Evolutionary conservation across 352 stramenopile genomes (phyloP).

Genomic region (Phytopythium cucurbitacearum): DNA sequence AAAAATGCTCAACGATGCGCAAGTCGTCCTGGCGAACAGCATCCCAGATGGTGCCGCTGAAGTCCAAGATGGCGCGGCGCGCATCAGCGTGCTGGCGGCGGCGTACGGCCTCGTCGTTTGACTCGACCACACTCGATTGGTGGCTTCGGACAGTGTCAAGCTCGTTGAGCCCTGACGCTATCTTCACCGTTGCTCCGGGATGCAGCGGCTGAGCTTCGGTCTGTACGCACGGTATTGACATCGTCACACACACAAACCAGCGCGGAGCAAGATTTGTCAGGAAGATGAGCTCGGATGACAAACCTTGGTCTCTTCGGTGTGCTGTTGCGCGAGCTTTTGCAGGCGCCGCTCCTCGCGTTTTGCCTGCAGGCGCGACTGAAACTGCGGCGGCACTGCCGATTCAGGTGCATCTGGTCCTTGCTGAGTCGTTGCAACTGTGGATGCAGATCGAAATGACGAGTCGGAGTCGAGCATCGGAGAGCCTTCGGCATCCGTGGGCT

Average conservation of each 20-base stretch:
- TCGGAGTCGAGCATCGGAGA: no score
- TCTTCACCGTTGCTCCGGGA: no score
- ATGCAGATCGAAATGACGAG: no score
- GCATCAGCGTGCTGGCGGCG: slow-evolving; percentile 49
- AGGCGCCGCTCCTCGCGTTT: slow-evolving; percentile 53
- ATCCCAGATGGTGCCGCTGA: slow-evolving; percentile 50
- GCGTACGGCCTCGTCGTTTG: slow-evolving; percentile 20
- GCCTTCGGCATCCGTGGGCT: no score
- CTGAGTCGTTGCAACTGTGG: no score
- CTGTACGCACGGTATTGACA: not conserved
- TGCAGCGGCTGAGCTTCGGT: no score
- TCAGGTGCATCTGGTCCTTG: no score
- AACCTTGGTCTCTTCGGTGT: not conserved
- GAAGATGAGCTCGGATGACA: slow-evolving; percentile 5
- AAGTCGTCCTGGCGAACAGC: slow-evolving; percentile 38
- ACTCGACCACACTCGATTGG: slow-evolving; percentile 5
- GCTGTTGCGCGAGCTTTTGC: slow-evolving; percentile 9
- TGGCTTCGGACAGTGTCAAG: slow-evolving; percentile 4
- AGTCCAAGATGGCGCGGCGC: slow-evolving; percentile 49
- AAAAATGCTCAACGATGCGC: slow-evolving; percentile 50
- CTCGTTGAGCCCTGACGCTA: not conserved
- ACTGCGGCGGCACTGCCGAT: slow-evolving; percentile 8
- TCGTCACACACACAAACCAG: not conserved
- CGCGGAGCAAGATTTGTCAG: slow-evolving; percentile 6
- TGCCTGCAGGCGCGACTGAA: slow-evolving; percentile 51